Conservation (phyloP, 164 flowering plant genomes). For the Tinospora cordifolia region DNA sequence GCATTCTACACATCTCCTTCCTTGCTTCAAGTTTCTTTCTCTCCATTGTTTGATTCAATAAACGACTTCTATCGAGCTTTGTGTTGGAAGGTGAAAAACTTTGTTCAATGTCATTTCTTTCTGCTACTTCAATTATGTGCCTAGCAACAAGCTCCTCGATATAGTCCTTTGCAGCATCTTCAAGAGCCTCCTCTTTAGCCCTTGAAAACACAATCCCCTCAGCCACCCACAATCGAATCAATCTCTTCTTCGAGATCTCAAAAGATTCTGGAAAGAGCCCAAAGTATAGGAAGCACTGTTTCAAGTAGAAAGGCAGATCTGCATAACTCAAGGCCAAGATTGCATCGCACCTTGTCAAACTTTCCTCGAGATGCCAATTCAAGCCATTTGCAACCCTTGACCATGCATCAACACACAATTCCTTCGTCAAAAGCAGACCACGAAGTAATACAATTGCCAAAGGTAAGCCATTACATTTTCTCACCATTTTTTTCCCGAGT, state of each 20-base stretch:
- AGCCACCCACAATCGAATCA: conserved; percentile 12
- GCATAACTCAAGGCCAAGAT: not conserved
- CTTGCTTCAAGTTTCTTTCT: not conserved
- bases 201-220: conserved; percentile 7
- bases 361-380: conserved; percentile 2
- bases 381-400: not conserved
- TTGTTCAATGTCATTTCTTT: not conserved
- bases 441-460: conserved; percentile 14
- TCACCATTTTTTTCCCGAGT: conserved; percentile 8
- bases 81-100: not conserved
- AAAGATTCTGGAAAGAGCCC: conserved; percentile 10
- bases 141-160: not conserved
- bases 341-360: not conserved
- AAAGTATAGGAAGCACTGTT: conserved; percentile 6
- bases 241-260: conserved; percentile 1
- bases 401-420: conserved; percentile 5
- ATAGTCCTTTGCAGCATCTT: conserved; percentile 9
- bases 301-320: conserved; percentile 4
- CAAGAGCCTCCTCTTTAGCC: not conserved
- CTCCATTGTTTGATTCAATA: not conserved
- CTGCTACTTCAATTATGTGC: not conserved
- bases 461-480: conserved; percentile 22
- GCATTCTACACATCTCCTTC: conserved; percentile 8
- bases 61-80: not conserved
- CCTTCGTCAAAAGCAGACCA: conserved; percentile 7